phyloP scores from a whole-genome alignment of 495 filamentous ascomycete genomes.

The Daldinia vernicosa region DNA sequence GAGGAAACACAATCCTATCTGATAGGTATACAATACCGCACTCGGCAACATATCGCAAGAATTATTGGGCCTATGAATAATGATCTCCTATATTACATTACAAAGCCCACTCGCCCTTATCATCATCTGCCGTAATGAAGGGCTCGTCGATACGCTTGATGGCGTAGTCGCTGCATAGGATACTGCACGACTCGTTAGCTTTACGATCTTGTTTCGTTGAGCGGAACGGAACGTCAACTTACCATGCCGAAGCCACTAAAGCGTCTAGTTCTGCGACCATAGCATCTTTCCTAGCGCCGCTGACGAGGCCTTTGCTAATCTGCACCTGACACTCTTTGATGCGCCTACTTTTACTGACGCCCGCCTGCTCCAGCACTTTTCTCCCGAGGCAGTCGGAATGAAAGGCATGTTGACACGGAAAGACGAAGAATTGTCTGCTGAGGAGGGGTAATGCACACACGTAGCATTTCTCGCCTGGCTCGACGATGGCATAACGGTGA shows the following conservation, averaged over 20 bases:
- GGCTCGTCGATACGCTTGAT: slow-evolving; percentile 93
- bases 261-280: slow-evolving; percentile 89
- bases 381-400: slow-evolving; percentile 91
- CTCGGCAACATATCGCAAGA: slow-evolving; percentile 13
- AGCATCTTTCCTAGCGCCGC: slow-evolving; percentile 74
- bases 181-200: slow-evolving; percentile 57
- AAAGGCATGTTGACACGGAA: slow-evolving; percentile 97
- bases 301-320: slow-evolving; percentile 74
- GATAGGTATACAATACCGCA: slow-evolving; percentile 27
- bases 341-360: slow-evolving; percentile 75
- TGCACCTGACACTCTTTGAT: slow-evolving; percentile 86
- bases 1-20: slow-evolving; percentile 17
- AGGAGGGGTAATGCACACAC: slow-evolving; percentile 85
- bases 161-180: slow-evolving; percentile 91
- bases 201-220: not conserved
- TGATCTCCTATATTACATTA: slow-evolving; percentile 55
- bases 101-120: slow-evolving; percentile 83
- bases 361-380: slow-evolving; percentile 79
- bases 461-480: slow-evolving; percentile 94
- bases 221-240: slow-evolving; percentile 48
- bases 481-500: slow-evolving; percentile 91
- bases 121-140: slow-evolving; percentile 76
- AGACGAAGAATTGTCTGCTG: slow-evolving; percentile 93
- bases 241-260: slow-evolving; percentile 83
- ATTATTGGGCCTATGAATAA: not conserved